These are phyloP conservation scores for Gossypium aridum DNA, from an alignment of 441 rosid species.

Conservation along the genomic window DNA sequence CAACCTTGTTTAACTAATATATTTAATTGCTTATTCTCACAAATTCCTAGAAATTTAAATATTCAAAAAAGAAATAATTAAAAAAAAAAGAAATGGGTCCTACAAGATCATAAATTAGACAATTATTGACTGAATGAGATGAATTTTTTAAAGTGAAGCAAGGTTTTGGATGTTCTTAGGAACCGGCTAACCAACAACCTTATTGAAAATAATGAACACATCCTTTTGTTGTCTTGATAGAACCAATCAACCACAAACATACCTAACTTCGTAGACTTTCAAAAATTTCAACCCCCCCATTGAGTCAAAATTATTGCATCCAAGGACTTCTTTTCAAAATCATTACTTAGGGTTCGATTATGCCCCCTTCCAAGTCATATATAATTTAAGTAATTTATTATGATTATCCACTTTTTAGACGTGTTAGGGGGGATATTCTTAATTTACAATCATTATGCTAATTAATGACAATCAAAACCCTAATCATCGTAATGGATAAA, in stretches of 20 bases:
- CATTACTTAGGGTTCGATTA: not conserved
- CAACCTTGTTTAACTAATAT: too few relatives aligned
- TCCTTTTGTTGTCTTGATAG: not conserved
- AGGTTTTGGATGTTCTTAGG: conserved; percentile 11
- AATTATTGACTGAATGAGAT: not conserved
- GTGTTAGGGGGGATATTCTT: too few relatives aligned
- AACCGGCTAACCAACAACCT: conserved; percentile 8
- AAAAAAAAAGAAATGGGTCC: not conserved
- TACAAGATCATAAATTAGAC: not conserved
- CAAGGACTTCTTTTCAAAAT: not conserved
- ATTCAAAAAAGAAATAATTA: not conserved
- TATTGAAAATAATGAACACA: not conserved
- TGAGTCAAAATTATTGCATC: not conserved
- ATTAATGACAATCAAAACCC: not conserved
- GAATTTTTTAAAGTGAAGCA: not conserved
- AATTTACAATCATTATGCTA: not conserved
- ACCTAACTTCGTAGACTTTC: not conserved
- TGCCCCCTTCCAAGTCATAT: not conserved
- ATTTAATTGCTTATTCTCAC: not conserved
- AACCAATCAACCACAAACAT: not conserved
- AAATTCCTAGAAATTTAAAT: conserved; percentile 5
- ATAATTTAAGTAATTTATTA: not conserved
- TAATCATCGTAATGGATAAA: not conserved
- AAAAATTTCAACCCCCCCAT: not conserved
- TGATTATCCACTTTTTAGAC: not conserved